Evolutionary conservation across 1,284 basidiomycete species (phyloP).

Genomic region (Testicularia cyperi): DNA sequence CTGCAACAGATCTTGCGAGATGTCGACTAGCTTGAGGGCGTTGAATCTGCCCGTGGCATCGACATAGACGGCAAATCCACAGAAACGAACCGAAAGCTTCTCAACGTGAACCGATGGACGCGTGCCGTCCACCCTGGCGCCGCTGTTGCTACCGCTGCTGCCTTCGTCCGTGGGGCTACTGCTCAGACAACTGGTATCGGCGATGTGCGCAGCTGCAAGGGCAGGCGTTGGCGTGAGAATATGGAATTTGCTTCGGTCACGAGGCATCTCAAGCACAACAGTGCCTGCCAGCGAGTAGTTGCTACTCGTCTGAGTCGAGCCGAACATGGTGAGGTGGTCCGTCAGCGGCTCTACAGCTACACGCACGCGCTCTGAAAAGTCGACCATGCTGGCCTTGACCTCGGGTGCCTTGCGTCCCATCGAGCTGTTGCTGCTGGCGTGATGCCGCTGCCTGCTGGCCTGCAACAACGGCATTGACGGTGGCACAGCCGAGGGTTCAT

Average conservation of each 20-base stretch:
- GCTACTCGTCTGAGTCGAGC: slow-evolving; percentile 55
- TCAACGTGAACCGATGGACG: slow-evolving; percentile 32
- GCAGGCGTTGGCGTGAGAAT: not conserved
- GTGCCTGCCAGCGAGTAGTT: slow-evolving; percentile 57
- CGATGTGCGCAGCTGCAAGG: no score
- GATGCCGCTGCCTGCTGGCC: slow-evolving; percentile 14
- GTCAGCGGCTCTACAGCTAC: slow-evolving; percentile 40
- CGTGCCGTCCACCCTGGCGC: not conserved
- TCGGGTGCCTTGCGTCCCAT: slow-evolving; percentile 1
- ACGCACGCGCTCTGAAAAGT: slow-evolving; percentile 11
- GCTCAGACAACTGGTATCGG: no score
- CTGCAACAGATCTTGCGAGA: slow-evolving; percentile 43
- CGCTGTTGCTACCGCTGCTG: no score
- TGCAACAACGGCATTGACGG: slow-evolving; percentile 24
- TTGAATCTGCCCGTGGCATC: slow-evolving; percentile 54
- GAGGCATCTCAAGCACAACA: slow-evolving; percentile 33
- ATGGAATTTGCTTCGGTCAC: not conserved
- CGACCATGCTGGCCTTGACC: slow-evolving; percentile 4
- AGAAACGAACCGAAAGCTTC: slow-evolving; percentile 38
- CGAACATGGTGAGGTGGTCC: slow-evolving; percentile 56
- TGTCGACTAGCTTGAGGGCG: slow-evolving; percentile 42
- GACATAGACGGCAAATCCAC: slow-evolving; percentile 54
- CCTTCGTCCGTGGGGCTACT: not conserved
- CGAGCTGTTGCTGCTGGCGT: slow-evolving; percentile 6
- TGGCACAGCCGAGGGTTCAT: not conserved